Conservation (phyloP, 208 protist genomes). For the Borovskyia barvae region DNA sequence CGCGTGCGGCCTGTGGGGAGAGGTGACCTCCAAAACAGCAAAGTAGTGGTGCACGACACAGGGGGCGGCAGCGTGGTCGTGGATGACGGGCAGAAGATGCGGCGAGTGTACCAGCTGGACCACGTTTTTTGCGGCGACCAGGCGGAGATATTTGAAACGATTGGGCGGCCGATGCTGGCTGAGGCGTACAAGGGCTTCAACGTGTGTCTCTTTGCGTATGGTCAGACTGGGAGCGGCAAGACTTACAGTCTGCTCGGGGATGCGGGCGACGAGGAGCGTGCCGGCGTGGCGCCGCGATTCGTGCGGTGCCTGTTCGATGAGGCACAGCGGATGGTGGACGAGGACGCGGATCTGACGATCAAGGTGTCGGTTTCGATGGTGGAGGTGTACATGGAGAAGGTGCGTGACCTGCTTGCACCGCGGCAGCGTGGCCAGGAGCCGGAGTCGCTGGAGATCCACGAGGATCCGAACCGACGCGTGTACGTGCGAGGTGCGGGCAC, state of each 20-base stretch:
- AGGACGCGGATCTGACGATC: slow-evolving; percentile 48
- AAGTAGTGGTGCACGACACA: slow-evolving; percentile 9
- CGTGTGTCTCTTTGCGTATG: slow-evolving; percentile 80
- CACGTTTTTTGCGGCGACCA: slow-evolving; percentile 47
- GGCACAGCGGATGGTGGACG: slow-evolving; percentile 41
- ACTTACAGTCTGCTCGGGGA: slow-evolving; percentile 78
- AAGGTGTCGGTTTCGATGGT: slow-evolving; percentile 78
- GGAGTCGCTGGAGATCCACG: slow-evolving; percentile 69
- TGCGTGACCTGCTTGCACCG: slow-evolving; percentile 69
- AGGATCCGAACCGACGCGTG: slow-evolving; percentile 54
- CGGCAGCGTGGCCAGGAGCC: slow-evolving; percentile 70
- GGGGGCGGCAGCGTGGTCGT: slow-evolving; percentile 12
- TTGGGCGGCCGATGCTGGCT: slow-evolving; percentile 75
- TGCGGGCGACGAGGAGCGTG: slow-evolving; percentile 26
- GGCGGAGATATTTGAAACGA: slow-evolving; percentile 61
- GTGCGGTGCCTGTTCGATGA: slow-evolving; percentile 41
- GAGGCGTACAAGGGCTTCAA: slow-evolving; percentile 86
- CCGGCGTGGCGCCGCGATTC: slow-evolving; percentile 37
- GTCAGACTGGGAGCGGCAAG: slow-evolving; percentile 78
- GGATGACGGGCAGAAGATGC: slow-evolving; percentile 24
- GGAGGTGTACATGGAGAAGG: slow-evolving; percentile 80
- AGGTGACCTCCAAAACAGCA: slow-evolving; percentile 8
- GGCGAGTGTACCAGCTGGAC: slow-evolving; percentile 35
- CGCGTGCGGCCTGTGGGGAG: slow-evolving; percentile 28
- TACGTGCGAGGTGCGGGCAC: slow-evolving; percentile 63